These are phyloP conservation scores for Schoenoplectus tabernaemontani DNA, from an alignment of 202 grass and related monocot genomes.

Conservation along the genomic window DNA sequence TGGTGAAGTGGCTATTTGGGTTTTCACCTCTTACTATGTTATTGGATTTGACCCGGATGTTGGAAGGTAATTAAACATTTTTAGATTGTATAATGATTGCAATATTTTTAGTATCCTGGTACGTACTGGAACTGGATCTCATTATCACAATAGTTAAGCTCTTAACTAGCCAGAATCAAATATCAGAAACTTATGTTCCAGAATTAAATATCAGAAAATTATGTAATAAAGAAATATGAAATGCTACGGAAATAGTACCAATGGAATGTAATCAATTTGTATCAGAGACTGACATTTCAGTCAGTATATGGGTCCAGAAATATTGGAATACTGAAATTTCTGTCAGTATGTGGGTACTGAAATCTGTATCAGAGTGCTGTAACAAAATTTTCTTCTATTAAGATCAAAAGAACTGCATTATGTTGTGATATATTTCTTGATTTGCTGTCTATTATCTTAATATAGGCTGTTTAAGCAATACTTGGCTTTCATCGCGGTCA, in stretches of 20 bases:
- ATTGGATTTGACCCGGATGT: slow-evolving; percentile 54
- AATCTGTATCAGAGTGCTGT: not conserved
- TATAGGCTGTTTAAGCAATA: slow-evolving; percentile 77
- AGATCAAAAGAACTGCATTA: not conserved
- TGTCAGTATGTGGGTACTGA: not conserved
- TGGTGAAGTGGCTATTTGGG: slow-evolving; percentile 48
- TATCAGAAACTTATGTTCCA: not conserved
- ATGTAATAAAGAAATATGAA: not conserved
- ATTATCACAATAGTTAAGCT: not conserved
- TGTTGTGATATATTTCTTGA: not conserved
- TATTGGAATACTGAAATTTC: not conserved
- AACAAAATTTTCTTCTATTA: not conserved
- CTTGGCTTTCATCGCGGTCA: slow-evolving; percentile 41
- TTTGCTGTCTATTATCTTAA: not conserved
- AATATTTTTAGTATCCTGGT: not conserved
- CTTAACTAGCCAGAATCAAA: not conserved
- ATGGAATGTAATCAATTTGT: not conserved
- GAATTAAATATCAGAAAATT: not conserved
- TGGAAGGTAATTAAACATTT: slow-evolving; percentile 39
- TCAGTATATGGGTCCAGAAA: not conserved
- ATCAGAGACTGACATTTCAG: not conserved
- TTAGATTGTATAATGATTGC: not conserved
- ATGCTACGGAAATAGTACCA: not conserved
- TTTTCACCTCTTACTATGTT: slow-evolving; percentile 58
- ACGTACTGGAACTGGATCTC: not conserved